Base-by-base conservation (phyloP, 805 yeast genomes). In the Yueomyces sp. region DNA sequence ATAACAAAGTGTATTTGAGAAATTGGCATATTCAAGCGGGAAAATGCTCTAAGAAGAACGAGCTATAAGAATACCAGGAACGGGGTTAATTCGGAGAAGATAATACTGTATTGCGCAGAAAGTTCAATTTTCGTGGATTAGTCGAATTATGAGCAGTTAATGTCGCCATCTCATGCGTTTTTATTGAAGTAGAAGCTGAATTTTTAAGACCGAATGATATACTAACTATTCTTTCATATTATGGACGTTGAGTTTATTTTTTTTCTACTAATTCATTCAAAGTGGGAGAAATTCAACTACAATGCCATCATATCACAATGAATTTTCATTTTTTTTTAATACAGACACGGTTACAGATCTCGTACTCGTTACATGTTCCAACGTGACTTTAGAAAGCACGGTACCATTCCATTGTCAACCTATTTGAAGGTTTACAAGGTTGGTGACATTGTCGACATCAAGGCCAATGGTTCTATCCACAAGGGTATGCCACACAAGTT, bases 401-500 rank as follows among this genome's bases (percentile, higher is more conserved):
- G 98, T 73, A 72, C 81, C 63, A 77, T 87, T 67, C 80, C 95
- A 57, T 76, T 92, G 79, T 85, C 96, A 60, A 85, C 94, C 69
- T 92, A 90, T 92, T 75, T 92, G 78, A 87, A 85, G 83, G 75
- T 79, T 69, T 92, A 92, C 94, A 87, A 80, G 75, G 96, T 92
- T 65, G 98, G 98, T 68, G 98, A 92, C 73, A 90, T 92, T 64
- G 98, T 92, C 67, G 98, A 92, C 74, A 88, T 92, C 79, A 90
- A 85, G 77, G 98, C 94, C 72, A 92, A 92, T 72, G 96, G 96
- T 80, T 79, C 98, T 60, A 78, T 88, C 79, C 97, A 92, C 72
- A 88, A 90, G 83, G 96, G 97, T 85, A 86, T 92, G 96, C 98
- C 98, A 72, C 95, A 86, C 87, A 92, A 92, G 79, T 88, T 78